Evolutionary conservation across 495 filamentous ascomycete species (phyloP).

Genomic region (Podospora bellae-mahoneyi): DNA sequence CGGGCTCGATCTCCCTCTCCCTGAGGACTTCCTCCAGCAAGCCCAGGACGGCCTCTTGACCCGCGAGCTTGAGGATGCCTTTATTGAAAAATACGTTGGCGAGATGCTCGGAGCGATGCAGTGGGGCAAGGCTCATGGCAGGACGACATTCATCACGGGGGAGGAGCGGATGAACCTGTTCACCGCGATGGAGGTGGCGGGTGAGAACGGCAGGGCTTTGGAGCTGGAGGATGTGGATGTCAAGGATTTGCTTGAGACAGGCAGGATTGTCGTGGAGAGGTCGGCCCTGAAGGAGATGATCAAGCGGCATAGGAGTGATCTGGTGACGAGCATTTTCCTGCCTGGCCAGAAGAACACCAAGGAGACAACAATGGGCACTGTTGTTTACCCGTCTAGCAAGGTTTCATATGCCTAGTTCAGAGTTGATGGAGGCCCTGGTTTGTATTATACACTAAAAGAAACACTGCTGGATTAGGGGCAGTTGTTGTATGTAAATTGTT

Average conservation of each 20-base stretch:
- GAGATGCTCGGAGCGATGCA: conserved; percentile 65
- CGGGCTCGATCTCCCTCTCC: conserved; percentile 58
- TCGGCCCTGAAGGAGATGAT: conserved; percentile 73
- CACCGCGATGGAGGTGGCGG: conserved; percentile 55
- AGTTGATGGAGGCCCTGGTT: background rate
- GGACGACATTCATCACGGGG: conserved; percentile 75
- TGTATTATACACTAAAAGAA: background rate
- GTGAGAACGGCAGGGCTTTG: conserved; percentile 65
- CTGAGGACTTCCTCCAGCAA: conserved; percentile 40
- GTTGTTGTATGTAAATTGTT: conserved; percentile 11
- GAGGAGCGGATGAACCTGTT: conserved; percentile 52
- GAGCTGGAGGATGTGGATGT: conserved; percentile 78
- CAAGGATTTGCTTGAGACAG: conserved; percentile 83
- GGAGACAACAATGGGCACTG: too few species aligned
- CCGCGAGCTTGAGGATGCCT: conserved; percentile 40
- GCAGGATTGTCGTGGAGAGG: conserved; percentile 82
- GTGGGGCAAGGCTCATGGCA: conserved; percentile 67
- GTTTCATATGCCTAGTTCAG: background rate
- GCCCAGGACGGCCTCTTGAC: conserved; percentile 27
- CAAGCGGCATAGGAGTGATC: conserved; percentile 69
- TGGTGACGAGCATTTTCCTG: conserved; percentile 44
- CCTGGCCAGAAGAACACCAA: background rate
- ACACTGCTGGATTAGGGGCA: background rate
- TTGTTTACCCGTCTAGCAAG: too few species aligned
- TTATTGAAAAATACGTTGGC: conserved; percentile 56